Conservation (phyloP, 1,284 basidiomycete genomes). For the Ceratobasidium papillatum region DNA sequence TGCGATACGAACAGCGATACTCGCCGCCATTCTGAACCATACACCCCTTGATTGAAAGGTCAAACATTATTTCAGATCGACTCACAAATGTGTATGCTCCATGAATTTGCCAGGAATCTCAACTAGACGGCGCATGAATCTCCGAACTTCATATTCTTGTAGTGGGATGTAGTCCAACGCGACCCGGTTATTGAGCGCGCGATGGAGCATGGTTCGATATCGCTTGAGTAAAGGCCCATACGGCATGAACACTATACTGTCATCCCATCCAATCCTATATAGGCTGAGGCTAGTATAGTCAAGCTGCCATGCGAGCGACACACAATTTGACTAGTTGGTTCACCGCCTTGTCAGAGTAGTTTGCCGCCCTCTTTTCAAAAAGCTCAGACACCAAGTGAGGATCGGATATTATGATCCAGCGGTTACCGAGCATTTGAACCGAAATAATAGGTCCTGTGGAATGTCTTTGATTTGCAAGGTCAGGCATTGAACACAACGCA, state of each 20-base stretch:
- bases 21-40: constrained; percentile 3
- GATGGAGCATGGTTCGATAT: constrained; percentile 28
- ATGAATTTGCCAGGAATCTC: constrained; percentile 5
- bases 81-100: constrained; percentile 27
- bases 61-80: background rate
- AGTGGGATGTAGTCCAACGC: constrained; percentile 20
- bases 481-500: background rate
- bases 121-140: background rate
- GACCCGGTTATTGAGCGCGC: constrained; percentile 31
- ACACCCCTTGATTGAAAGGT: background rate
- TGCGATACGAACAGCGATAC: constrained; percentile 5
- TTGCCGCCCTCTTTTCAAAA: constrained; percentile 20
- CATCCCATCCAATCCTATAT: constrained; percentile 20
- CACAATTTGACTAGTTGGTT: constrained; percentile 1
- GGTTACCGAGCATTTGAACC: constrained; percentile 8
- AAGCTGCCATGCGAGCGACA: background rate
- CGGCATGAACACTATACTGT: constrained; percentile 9
- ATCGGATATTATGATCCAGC: background rate
- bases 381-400: constrained; percentile 11
- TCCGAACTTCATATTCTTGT: constrained; percentile 9
- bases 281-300: background rate
- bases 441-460: constrained; percentile 3
- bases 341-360: background rate
- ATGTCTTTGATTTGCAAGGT: background rate
- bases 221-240: constrained; percentile 15